These are phyloP conservation scores for Volvox carteri DNA, from an alignment of 163 green algal species.

Conservation along the genomic window DNA sequence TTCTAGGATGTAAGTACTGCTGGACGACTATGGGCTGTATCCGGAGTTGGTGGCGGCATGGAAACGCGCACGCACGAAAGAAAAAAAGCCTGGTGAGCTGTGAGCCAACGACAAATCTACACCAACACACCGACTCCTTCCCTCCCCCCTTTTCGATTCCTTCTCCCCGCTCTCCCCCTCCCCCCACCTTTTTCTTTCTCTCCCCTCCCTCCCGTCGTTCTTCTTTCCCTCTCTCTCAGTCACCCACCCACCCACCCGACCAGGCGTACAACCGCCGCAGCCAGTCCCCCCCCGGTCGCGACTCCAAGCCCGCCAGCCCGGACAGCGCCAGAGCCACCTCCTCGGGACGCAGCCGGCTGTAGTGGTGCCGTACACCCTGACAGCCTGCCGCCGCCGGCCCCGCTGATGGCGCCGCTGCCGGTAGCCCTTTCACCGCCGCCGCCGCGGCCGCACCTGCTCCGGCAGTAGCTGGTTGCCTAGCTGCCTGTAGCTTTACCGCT, in stretches of 20 bases:
- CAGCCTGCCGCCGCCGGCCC: background rate
- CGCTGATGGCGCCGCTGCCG: background rate
- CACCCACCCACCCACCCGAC: constrained; percentile 22
- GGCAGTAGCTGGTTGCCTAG: background rate
- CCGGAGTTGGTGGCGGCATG: no score
- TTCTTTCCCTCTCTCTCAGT: background rate
- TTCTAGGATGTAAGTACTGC: no score
- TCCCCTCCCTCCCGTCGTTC: background rate
- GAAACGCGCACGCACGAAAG: no score
- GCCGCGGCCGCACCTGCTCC: background rate
- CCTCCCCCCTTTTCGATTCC: no score
- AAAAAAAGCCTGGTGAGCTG: no score
- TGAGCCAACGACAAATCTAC: no score
- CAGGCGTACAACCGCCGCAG: constrained; percentile 9
- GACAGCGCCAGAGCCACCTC: background rate
- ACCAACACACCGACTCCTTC: no score
- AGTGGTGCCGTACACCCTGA: constrained; percentile 7
- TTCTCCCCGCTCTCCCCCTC: background rate
- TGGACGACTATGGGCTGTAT: no score
- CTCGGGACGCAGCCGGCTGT: constrained; percentile 1
- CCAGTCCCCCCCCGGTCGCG: background rate
- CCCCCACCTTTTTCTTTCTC: background rate
- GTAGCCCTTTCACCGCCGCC: background rate
- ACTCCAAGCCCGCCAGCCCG: constrained; percentile 25
- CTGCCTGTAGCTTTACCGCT: background rate